These are phyloP conservation scores for Puccinia brachypodii DNA, from an alignment of 1,284 basidiomycete species.

Conservation along the genomic window DNA sequence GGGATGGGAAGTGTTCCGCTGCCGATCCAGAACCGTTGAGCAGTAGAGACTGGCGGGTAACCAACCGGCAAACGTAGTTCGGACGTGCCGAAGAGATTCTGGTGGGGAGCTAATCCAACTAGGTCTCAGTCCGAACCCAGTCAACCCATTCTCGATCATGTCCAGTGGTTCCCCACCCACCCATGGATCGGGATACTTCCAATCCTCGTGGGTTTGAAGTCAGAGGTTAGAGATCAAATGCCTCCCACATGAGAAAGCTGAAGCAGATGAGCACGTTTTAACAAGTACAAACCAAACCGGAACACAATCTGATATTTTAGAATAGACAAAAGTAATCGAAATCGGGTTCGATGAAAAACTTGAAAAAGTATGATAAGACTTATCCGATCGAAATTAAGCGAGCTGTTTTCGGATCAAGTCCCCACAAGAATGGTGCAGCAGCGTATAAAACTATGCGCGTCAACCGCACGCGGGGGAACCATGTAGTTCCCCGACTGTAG, in stretches of 20 bases:
- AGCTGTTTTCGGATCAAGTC: neutral
- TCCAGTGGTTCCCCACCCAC: neutral
- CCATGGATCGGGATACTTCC: neutral
- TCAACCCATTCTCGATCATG: constrained; percentile 8
- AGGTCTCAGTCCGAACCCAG: neutral
- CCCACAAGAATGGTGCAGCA: neutral
- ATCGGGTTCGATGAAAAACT: neutral
- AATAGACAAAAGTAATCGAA: neutral
- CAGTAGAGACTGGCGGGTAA: neutral
- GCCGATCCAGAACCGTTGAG: neutral
- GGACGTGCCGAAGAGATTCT: neutral
- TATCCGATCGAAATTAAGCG: neutral
- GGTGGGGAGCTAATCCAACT: neutral
- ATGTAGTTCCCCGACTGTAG: neutral
- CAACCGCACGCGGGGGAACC: neutral
- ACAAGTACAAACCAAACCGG: too few species aligned
- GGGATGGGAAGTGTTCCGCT: constrained; percentile 4
- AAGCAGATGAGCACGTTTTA: neutral
- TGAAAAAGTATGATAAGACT: neutral
- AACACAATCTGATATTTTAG: neutral
- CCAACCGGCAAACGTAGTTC: neutral
- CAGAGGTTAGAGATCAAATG: neutral
- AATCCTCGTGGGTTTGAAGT: neutral
- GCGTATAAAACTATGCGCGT: neutral
- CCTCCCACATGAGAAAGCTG: neutral